Evolutionary conservation across 441 rosid genomes (phyloP).

Genomic region (Eruca vesicaria): DNA sequence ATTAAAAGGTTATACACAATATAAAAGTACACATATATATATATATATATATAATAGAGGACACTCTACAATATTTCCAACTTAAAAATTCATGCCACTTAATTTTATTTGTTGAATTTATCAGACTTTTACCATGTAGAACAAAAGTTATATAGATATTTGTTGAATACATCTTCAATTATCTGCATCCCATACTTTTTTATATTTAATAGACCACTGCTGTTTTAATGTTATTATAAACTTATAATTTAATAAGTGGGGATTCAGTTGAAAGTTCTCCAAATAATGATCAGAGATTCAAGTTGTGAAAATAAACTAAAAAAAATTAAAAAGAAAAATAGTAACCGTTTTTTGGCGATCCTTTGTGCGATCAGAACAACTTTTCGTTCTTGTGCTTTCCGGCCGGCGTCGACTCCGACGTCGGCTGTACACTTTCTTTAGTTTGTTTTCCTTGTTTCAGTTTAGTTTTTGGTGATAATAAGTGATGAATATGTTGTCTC

Average conservation of each 20-base stretch:
- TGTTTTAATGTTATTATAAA: background rate
- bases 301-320: no score
- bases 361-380: no score
- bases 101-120: background rate
- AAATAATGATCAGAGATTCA: no score
- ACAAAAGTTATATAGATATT: background rate
- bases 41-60: background rate
- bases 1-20: background rate
- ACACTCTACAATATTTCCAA: background rate
- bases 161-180: background rate
- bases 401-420: no score
- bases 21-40: background rate
- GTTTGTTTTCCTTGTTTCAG: no score
- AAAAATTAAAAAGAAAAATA: no score
- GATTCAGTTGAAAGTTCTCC: constrained; percentile 4
- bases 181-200: background rate
- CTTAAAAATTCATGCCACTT: background rate
- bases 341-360: no score
- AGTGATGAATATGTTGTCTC: no score
- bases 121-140: background rate
- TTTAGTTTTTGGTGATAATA: no score
- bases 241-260: background rate
- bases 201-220: background rate
- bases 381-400: no score
- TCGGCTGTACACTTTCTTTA: no score